phyloP scores from a whole-genome alignment of 306 rosid genomes.

The Vigna angularis region DNA sequence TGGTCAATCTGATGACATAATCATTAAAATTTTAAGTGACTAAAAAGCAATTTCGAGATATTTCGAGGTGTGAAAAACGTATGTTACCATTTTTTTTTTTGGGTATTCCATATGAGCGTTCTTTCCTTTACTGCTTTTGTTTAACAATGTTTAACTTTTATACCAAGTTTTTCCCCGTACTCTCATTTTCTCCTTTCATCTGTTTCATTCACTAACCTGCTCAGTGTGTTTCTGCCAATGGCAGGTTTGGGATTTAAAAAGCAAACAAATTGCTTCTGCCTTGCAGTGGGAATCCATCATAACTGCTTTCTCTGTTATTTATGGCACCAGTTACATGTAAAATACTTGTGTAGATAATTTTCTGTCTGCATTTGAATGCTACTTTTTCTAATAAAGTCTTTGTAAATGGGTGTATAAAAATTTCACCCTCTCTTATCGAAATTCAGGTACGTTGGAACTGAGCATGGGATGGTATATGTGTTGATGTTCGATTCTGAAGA shows the following conservation, averaged over 20 bases:
- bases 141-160: constrained; percentile 2
- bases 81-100: not conserved
- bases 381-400: constrained; percentile 38
- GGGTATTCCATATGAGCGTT: constrained; percentile 25
- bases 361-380: constrained; percentile 37
- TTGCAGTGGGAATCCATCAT: constrained; percentile 87
- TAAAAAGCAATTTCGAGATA: not conserved
- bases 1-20: not conserved
- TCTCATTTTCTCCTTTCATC: constrained; percentile 3
- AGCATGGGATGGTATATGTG: constrained; percentile 77
- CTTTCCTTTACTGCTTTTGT: constrained; percentile 33
- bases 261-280: constrained; percentile 67
- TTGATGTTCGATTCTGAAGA: constrained; percentile 65
- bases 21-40: not conserved
- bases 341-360: constrained; percentile 46
- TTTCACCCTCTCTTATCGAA: constrained; percentile 46
- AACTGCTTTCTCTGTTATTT: constrained; percentile 85
- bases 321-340: constrained; percentile 90
- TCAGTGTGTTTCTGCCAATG: constrained; percentile 59
- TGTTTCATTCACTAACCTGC: constrained; percentile 39
- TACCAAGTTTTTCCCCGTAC: not conserved
- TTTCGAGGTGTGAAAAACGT: not conserved
- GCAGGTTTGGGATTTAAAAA: constrained; percentile 96
- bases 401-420: constrained; percentile 30
- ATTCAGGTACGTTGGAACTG: constrained; percentile 83